phyloP scores from a whole-genome alignment of 148 eudicot species.

The Hydrangea macrophylla region DNA sequence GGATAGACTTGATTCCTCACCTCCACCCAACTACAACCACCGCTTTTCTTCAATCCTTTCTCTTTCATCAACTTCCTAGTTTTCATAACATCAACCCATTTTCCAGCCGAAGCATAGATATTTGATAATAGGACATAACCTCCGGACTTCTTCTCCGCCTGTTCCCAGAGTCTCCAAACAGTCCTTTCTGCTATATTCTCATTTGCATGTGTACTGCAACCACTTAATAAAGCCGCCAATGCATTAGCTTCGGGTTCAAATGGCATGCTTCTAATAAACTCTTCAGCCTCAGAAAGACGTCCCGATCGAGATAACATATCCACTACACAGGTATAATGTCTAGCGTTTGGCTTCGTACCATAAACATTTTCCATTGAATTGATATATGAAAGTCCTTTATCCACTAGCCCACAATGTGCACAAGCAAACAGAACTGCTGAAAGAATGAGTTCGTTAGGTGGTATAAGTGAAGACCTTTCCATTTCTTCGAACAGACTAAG shows the following conservation, averaged over 20 bases:
- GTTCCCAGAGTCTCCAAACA: slow-evolving; percentile 25
- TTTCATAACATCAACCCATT: slow-evolving; percentile 35
- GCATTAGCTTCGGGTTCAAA: slow-evolving; percentile 26
- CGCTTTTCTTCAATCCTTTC: slow-evolving; percentile 31
- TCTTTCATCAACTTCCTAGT: slow-evolving; percentile 38
- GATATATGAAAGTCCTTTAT: slow-evolving; percentile 41
- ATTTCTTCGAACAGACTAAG: slow-evolving; percentile 40
- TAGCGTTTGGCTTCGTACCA: slow-evolving; percentile 27
- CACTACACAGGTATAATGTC: slow-evolving; percentile 39
- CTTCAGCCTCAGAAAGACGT: slow-evolving; percentile 39
- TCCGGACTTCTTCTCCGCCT: slow-evolving; percentile 32
- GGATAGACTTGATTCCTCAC: slow-evolving; percentile 31
- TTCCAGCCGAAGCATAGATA: slow-evolving; percentile 45
- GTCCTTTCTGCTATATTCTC: slow-evolving; percentile 29
- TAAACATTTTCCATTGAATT: slow-evolving; percentile 36
- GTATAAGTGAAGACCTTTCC: slow-evolving; percentile 14
- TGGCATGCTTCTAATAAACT: slow-evolving; percentile 31
- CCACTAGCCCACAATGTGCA: slow-evolving; percentile 43
- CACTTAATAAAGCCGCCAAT: slow-evolving; percentile 46
- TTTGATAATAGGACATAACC: slow-evolving; percentile 44
- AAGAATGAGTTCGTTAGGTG: slow-evolving; percentile 43
- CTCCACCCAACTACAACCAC: slow-evolving; percentile 53
- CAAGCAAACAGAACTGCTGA: slow-evolving; percentile 43
- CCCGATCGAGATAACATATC: slow-evolving; percentile 50
- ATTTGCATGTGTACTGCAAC: slow-evolving; percentile 27